Base-by-base conservation (phyloP, 2,329 filamentous ascomycete genomes). In the Pochonia chlamydosporia region DNA sequence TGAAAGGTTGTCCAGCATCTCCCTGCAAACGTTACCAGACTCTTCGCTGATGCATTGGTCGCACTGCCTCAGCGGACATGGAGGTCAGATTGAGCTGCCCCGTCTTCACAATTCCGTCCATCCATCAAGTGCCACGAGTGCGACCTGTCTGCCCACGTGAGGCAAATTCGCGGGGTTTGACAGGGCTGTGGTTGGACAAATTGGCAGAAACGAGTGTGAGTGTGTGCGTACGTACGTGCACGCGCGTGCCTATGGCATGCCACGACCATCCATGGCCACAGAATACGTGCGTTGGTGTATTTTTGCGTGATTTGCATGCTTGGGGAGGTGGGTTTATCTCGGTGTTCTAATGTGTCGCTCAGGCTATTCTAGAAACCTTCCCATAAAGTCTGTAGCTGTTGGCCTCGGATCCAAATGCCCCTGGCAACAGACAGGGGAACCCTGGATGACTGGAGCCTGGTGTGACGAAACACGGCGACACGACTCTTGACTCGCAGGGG, bases 91-190 rank as follows among this genome's bases (percentile, higher is more conserved):
- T 8, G 26, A 20, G 24, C 43, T 18, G 13, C 43, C 23, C 23
- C 9, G 4, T 30, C n/a, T 39, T n/a, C 14, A 21, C 26, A 31
- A n/a, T 41, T 39, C 40, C 23, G 26, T 25, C 52, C 49, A 50
- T 40, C 45, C 50, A 54, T 42, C 48, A 33, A 35, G 8, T 42
- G 50, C 45, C 52, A 50, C 50, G 52, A 48, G 43, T 48, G 28
- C 43, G 24, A 20, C 45, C 40, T 40, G 30, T 30, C 44, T 40
- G 43, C 41, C 43, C 52, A 52, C 52, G 52, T 52, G 52, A 54
- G 52, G 44, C 33, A 5, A 37, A 39, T 43, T 49, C 49, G 51
- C 45, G 47, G 52, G 49, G 46, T 44, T 24, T 43, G 26, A 40
- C 39, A 45, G 42, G 47, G 49, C 25, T 36, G 25, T 47, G 51